Evolutionary conservation across 441 rosid genomes (phyloP).

Genomic region (Populus trichocarpa): DNA sequence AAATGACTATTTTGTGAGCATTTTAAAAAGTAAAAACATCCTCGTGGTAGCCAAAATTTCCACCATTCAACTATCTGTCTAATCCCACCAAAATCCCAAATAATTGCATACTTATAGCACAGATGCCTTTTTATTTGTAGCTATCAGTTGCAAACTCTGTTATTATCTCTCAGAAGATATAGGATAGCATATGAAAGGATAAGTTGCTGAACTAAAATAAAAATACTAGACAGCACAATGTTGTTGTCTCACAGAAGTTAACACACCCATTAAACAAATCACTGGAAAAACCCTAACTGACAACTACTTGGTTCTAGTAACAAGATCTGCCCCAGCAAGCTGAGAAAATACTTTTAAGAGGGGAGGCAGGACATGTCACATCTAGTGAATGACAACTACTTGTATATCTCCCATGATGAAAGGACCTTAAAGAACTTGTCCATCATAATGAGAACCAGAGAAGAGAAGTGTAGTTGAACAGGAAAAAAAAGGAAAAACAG

Average conservation of each 20-base stretch:
- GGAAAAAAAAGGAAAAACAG: not conserved
- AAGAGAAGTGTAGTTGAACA: not conserved
- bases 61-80: not conserved
- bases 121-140: not conserved
- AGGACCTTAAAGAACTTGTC: constrained; percentile 7
- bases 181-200: too few relatives aligned
- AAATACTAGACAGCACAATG: not conserved
- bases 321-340: not conserved
- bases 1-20: not conserved
- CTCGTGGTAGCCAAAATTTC: not conserved
- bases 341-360: not conserved
- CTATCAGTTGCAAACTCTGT: not conserved
- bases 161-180: not conserved
- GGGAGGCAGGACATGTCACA: not conserved
- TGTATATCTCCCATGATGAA: not conserved
- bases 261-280: not conserved
- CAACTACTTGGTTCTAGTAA: too few relatives aligned
- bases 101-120: not conserved
- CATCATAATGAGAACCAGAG: not conserved
- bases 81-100: not conserved
- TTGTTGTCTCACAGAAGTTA: not conserved
- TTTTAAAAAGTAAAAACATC: not conserved
- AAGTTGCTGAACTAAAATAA: not conserved
- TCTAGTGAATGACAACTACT: not conserved
- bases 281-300: not conserved